These are phyloP conservation scores for Chaetomiaceae sp. DNA, from an alignment of 2,329 filamentous ascomycete genomes.

Conservation along the genomic window DNA sequence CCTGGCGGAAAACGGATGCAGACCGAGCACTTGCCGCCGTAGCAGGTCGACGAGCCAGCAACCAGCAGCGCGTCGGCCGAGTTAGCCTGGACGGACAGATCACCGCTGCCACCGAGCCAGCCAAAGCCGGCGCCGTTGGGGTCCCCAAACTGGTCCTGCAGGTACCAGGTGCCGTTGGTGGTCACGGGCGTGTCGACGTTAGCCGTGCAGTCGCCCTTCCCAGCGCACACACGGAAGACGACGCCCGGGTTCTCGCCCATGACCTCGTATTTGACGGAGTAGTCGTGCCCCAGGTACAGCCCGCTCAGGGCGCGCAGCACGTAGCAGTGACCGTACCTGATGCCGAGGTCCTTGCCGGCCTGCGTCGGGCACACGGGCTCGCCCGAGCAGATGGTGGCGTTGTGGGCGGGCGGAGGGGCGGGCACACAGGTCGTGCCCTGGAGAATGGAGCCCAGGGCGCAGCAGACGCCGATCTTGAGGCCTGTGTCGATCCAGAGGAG, in stretches of 20 bases:
- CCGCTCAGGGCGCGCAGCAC: neutral
- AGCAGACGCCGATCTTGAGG: too few species aligned
- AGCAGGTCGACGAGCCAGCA: neutral
- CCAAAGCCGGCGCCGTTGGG: neutral
- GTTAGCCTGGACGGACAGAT: neutral
- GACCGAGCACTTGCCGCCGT: neutral
- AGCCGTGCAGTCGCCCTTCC: neutral
- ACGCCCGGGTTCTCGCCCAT: neutral
- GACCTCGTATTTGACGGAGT: neutral
- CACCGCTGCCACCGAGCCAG: neutral
- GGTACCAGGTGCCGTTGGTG: neutral
- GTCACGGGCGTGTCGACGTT: neutral
- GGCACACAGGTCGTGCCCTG: too few species aligned
- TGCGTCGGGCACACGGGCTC: neutral
- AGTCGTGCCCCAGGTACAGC: neutral
- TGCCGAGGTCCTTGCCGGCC: neutral
- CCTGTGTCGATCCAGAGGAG: too few species aligned
- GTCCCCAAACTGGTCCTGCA: neutral
- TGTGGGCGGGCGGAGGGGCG: neutral
- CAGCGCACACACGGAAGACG: neutral
- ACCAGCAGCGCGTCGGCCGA: neutral
- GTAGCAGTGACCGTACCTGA: neutral
- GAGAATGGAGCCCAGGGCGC: too few species aligned
- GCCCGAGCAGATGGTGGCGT: neutral
- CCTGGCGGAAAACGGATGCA: neutral